Base-by-base conservation (phyloP, 2,329 filamentous ascomycete species). In the Sarocladium brachiariae region DNA sequence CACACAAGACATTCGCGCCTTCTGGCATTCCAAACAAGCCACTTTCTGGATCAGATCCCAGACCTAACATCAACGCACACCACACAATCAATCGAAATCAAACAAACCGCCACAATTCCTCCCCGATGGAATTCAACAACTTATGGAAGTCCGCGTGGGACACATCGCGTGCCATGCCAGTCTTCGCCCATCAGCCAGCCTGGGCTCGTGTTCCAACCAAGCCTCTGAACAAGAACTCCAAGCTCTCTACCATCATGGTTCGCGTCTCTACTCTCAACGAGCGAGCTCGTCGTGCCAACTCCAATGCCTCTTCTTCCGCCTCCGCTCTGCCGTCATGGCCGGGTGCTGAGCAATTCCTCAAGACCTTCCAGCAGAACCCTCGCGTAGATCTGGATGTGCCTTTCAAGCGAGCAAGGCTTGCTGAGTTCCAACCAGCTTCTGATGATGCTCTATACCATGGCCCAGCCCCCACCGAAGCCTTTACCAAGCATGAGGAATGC, bases 11-110 rank as follows among this genome's bases (percentile, higher is more conserved):
- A 37, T 6, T 43, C 39, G 39, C 39, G 39, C 39, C 39, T 43
- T 43, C 39, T 43, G 39, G 39, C 39, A 43, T 43, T 43, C 39
- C 39, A 43, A 43, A 37, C 23, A 43, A 24, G n/a, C 23, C 39
- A 43, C 21, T 25, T 25, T 43, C 39, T 43, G 39, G 39, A 43
- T 21, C 35, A 43, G 4, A 19, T 43, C n/a, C 34, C 37, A 39
- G 8, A 39, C 39, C 23, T 19, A 39, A 43, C 23, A 27, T 11
- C n/a, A n/a, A n/a, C n/a, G n/a, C n/a, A n/a, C n/a, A n/a, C 5
- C 39, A 25, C 39, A 43, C 23, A 43, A 9, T 4, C 39, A 24
- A 11, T 4, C 19, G 8, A 43, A 7, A 43, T 19, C 19, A 35
- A 35, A 10, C 6, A 35, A 9, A 16, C 35, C 4, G 7, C 21